Base-by-base conservation (phyloP, 805 yeast genomes). In the Brettanomyces naardenensis region DNA sequence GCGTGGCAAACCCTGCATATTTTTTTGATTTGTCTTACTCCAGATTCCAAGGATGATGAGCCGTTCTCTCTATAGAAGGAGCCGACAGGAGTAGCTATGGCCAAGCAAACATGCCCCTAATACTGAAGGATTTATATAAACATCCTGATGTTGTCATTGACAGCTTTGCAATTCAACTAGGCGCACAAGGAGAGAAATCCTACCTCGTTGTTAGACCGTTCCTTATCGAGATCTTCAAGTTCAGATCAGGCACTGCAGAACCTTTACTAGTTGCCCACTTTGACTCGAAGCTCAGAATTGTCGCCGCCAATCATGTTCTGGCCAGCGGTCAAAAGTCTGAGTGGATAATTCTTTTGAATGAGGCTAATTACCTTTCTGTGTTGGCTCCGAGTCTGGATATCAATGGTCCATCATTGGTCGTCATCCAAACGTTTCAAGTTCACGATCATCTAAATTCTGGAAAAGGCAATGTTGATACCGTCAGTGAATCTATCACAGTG, bases 271-370 rank as follows among this genome's bases (percentile, higher is more conserved):
- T 33, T n/a, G 15, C 7, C 10, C 6, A 15, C 10, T 41, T 43
- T 19, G 27, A 27, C 5, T 21, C 40, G 2, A 13, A 28, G 4
- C 14, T 25, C 27, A 28, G 45, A 19, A 43, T 52, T 4, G 28
- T 51, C n/a, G 48, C 49, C 2, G 36, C 45, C 2, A 45, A 44
- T 25, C 46, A 49, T 21, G 30, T 54, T 5, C 23, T 18, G 6
- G 51, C 58, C 14, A n/a, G 21, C 4, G 54, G 48, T 1, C 29
- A 41, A 18, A 20, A 23, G 3, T 33, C 17, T 1, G 46, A 44
- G 10, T 56, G 61, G 61, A 7, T 56, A 3, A 20, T 54, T 4
- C 15, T 52, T 0, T 28, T 56, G 6, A 52, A 56, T 4, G 59
- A 53, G 17, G 4, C 31, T 7, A 47, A 52, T 28, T 42, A 45